These are phyloP conservation scores for Aleurites moluccanus DNA, from an alignment of 441 rosid genomes.

Conservation along the genomic window DNA sequence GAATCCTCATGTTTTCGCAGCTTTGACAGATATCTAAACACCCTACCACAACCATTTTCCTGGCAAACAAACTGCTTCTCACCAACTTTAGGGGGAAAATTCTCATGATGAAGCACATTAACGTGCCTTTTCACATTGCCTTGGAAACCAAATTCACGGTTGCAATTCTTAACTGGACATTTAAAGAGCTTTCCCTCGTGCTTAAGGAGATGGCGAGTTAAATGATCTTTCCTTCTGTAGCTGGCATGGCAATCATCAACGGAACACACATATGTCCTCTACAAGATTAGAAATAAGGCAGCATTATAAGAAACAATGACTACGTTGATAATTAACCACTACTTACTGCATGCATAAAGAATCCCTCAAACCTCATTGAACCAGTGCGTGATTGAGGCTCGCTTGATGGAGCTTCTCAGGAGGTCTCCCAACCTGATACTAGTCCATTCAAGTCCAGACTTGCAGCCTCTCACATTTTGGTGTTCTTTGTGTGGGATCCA, in stretches of 20 bases:
- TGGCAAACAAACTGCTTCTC: slow-evolving; percentile 48
- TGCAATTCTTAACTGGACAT: slow-evolving; percentile 65
- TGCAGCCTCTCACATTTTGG: slow-evolving; percentile 93
- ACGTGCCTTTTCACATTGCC: slow-evolving; percentile 64
- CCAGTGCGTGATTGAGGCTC: slow-evolving; percentile 73
- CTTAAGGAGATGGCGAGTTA: slow-evolving; percentile 62
- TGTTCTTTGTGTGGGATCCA: slow-evolving; percentile 93
- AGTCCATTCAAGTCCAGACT: slow-evolving; percentile 58
- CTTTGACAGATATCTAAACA: slow-evolving; percentile 59
- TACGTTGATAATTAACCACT: slow-evolving; percentile 2
- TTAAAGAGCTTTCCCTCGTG: slow-evolving; percentile 71
- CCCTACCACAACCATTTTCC: slow-evolving; percentile 79
- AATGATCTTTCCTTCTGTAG: slow-evolving; percentile 84
- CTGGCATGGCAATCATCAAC: slow-evolving; percentile 62
- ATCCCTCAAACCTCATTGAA: slow-evolving; percentile 44
- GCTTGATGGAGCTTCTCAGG: slow-evolving; percentile 94
- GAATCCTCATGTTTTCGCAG: slow-evolving; percentile 62
- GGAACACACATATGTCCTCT: slow-evolving; percentile 72
- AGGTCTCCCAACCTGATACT: slow-evolving; percentile 98
- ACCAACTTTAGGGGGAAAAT: slow-evolving; percentile 12
- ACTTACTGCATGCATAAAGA: neutral
- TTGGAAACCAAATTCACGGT: slow-evolving; percentile 43
- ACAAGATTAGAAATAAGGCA: slow-evolving; percentile 16
- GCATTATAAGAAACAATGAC: neutral
- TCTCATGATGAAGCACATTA: slow-evolving; percentile 41